Percentiles rank a stretch among this genome's conserved stretches.
These are phyloP conservation scores for Alternaria arborescens DNA, from an alignment of 2,329 filamentous ascomycete species.

Conservation along the genomic window DNA sequence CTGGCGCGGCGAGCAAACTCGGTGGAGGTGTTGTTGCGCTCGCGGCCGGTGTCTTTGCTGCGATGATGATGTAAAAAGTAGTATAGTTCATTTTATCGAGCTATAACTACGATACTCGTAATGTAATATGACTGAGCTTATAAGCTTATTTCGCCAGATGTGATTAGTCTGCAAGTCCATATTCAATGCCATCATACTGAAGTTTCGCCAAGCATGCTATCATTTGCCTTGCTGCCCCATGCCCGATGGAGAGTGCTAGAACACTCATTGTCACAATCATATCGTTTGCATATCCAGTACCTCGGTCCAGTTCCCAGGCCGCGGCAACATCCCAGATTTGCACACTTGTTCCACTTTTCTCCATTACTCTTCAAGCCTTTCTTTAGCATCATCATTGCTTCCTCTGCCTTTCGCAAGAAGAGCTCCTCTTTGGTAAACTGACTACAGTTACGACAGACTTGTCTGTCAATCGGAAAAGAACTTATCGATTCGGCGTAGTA, in stretches of 20 bases:
- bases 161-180: not conserved
- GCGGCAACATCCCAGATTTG: constrained; percentile 14
- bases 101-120: not conserved
- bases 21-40: constrained; percentile 15
- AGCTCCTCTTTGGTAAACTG: constrained; percentile 12
- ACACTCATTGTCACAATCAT: constrained; percentile 26
- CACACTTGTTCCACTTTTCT: constrained; percentile 21
- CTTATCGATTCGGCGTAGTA: not conserved
- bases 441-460: constrained; percentile 29
- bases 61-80: constrained; percentile 15
- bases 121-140: not conserved
- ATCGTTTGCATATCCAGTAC: constrained; percentile 34
- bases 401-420: constrained; percentile 14
- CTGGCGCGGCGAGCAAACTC: constrained; percentile 23
- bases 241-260: constrained; percentile 21
- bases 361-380: constrained; percentile 15
- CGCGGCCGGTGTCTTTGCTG: constrained; percentile 21
- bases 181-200: not conserved
- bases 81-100: not conserved
- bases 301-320: constrained; percentile 26
- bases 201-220: not conserved
- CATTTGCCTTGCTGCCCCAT: constrained; percentile 10
- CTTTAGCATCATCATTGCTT: constrained; percentile 27
- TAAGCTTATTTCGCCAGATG: not conserved
- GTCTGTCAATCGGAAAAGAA: not conserved